Percentiles rank a stretch among this genome's conserved stretches.
Evolutionary conservation across 225 moss, liverwort and hornwort species (phyloP).

Genomic region (Sphagnum tenellum): DNA sequence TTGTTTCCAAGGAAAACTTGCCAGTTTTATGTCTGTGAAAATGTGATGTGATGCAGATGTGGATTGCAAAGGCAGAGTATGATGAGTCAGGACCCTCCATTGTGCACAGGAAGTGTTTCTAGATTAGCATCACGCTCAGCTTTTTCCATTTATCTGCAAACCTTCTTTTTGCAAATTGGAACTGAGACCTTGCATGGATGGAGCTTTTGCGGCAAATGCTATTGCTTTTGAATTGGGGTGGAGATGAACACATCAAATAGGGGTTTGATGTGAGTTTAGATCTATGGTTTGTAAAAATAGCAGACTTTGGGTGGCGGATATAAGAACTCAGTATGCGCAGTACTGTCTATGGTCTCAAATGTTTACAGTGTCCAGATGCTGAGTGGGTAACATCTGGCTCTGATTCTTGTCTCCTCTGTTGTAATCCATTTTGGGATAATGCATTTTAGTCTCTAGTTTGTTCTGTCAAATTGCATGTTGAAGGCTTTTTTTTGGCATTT

Average conservation of each 20-base stretch:
- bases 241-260: slow-evolving; percentile 17
- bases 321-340: not conserved
- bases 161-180: slow-evolving; percentile 5
- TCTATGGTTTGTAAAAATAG: slow-evolving; percentile 40
- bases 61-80: slow-evolving; percentile 92
- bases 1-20: too few species aligned
- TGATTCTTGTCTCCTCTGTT: slow-evolving; percentile 8
- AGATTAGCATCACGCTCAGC: slow-evolving; percentile 13
- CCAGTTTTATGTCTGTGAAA: too few species aligned
- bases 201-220: slow-evolving; percentile 19
- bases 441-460: not conserved
- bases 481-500: too few species aligned
- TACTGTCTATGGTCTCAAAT: slow-evolving; percentile 10
- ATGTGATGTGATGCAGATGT: slow-evolving; percentile 54
- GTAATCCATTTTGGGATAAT: slow-evolving; percentile 14
- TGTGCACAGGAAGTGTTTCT: slow-evolving; percentile 98
- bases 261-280: slow-evolving; percentile 23
- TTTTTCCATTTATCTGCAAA: slow-evolving; percentile 13
- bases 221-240: slow-evolving; percentile 36
- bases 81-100: slow-evolving; percentile 93
- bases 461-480: too few species aligned
- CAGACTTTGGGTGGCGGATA: slow-evolving; percentile 15
- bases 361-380: slow-evolving; percentile 4
- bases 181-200: slow-evolving; percentile 15
- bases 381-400: slow-evolving; percentile 6